A percentile compares a stretch with the other conserved stretches of the same genome.
phyloP scores from a whole-genome alignment of 2,329 filamentous ascomycete genomes.

The Xylariaceae sp. region DNA sequence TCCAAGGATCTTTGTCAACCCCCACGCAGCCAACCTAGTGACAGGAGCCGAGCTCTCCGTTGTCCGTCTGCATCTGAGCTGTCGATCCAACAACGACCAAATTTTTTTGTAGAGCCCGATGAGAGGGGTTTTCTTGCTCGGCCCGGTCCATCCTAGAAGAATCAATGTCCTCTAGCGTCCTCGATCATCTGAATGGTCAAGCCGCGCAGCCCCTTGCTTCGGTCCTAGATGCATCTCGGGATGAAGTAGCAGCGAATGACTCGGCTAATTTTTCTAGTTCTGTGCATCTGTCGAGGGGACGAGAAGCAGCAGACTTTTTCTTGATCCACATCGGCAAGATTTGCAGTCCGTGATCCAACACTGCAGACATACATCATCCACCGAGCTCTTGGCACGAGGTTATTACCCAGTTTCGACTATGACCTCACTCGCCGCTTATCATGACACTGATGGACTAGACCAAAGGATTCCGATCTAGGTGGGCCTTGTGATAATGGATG shows the following conservation, averaged over 20 bases:
- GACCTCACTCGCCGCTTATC: neutral
- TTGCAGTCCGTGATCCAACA: neutral
- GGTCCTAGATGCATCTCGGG: neutral
- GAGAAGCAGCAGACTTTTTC: neutral
- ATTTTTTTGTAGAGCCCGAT: neutral
- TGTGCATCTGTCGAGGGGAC: neutral
- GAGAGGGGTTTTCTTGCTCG: neutral
- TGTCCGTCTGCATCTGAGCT: neutral
- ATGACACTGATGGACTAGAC: neutral
- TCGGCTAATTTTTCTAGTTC: neutral
- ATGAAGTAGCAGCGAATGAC: neutral
- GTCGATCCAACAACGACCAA: neutral
- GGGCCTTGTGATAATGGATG: neutral
- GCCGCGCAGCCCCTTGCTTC: conserved; percentile 2
- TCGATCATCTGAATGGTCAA: neutral
- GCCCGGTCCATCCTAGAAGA: neutral
- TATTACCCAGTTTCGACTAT: neutral
- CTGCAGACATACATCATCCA: neutral
- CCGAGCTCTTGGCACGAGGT: neutral
- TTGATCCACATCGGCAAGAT: neutral
- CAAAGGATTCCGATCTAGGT: neutral
- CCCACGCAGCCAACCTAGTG: conserved; percentile 3
- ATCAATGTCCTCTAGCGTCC: neutral
- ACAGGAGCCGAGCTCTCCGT: neutral
- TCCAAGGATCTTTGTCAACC: neutral